phyloP scores from a whole-genome alignment of 1,284 basidiomycete genomes.

The Kwoniella shivajii region DNA sequence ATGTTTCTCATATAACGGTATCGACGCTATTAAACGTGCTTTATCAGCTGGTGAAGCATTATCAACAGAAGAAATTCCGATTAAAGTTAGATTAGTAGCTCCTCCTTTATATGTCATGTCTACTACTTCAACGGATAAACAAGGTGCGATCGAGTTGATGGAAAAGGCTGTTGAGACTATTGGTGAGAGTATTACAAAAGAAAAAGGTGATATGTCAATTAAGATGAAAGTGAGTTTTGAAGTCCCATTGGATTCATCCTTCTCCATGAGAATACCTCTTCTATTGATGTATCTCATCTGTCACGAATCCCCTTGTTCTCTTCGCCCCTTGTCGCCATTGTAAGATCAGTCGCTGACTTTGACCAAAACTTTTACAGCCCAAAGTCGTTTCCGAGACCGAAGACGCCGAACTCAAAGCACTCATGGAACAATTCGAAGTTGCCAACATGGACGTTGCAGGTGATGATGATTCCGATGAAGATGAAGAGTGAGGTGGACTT shows the following conservation, averaged over 20 bases:
- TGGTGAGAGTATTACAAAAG: constrained; percentile 76
- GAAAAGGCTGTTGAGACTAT: constrained; percentile 93
- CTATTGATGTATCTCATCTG: neutral
- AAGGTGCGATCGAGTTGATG: constrained; percentile 86
- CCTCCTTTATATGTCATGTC: constrained; percentile 95
- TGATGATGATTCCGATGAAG: constrained; percentile 65
- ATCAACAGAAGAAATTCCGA: constrained; percentile 87
- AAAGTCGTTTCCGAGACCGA: constrained; percentile 97
- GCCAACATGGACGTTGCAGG: constrained; percentile 94
- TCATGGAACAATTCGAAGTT: constrained; percentile 87
- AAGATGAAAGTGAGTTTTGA: constrained; percentile 87
- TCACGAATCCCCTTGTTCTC: neutral
- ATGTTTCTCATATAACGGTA: constrained; percentile 96
- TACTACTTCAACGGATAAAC: constrained; percentile 96
- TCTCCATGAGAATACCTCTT: neutral
- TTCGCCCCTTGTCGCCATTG: neutral
- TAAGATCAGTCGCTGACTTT: neutral
- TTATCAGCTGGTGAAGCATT: constrained; percentile 82
- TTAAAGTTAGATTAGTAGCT: constrained; percentile 95
- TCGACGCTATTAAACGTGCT: constrained; percentile 94
- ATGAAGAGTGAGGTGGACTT: constrained; percentile 37
- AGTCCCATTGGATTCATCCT: neutral
- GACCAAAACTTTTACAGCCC: constrained; percentile 63
- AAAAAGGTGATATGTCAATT: constrained; percentile 82
- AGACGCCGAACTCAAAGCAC: constrained; percentile 88